Base-by-base conservation (phyloP, 768 basidiomycete genomes). In the Asterophora parasitica region DNA sequence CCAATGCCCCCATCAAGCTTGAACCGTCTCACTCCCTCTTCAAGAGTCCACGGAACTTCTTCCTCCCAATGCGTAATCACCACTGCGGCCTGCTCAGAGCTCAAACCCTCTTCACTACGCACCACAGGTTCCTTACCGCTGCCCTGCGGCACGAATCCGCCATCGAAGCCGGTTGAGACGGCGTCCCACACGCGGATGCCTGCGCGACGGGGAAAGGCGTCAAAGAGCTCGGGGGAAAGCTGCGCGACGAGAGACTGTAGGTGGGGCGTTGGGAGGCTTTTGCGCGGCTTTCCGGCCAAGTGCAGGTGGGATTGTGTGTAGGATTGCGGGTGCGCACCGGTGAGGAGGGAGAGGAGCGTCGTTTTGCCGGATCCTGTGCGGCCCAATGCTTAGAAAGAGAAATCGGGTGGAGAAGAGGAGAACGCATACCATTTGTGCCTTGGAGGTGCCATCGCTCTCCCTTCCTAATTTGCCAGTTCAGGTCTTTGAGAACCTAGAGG, bases 321-420 rank as follows among this genome's bases (percentile, higher is more conserved):
- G 1, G 95, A 97, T 52, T 92, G 90, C 0, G 95, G 95, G 64
- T 98, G 95, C 61, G 95, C 92, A 19, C 95, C 95, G 0, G 92
- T 92, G 32, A 99, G 69, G 26, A 97, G 65, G 13, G 94, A 83
- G 16, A 97, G 74, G 5, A 97, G 82, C 0, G 95, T 98, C 0
- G 93, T 93, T 70, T 98, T 99, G 12, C 95, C 95, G 0, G 91
- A 92, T 37, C 95, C 89, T 90, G 26, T 1, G 35, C 5, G 26
- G 10, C 6, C 9, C 30, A 31, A 12, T 2, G 8, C 30, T 31
- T 3, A 7, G 12, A 23, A 23, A 30, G 44, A 35, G 38, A 40
- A 49, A 43, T 15, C 17, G 42, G 30, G 38, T 9, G 6, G 33
- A 31, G 7, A 28, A n/a, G 26, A 35, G 12, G 17, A 31, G 10